Evolutionary conservation across 805 yeast genomes (phyloP).

Genomic region (Grigorovia transvaalensis): DNA sequence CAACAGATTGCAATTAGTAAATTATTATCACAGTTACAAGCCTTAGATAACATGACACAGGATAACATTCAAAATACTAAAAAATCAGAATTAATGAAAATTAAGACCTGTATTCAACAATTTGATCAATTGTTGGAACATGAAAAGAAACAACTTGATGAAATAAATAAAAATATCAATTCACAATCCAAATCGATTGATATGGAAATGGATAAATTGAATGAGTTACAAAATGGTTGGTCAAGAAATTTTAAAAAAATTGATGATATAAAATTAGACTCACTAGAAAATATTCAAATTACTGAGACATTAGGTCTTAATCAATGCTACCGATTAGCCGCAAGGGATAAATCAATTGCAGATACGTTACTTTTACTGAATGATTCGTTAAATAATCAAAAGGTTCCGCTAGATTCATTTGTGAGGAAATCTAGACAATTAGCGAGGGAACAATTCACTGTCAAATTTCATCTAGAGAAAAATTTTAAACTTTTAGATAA

Average conservation of each 20-base stretch:
- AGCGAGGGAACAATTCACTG: slow-evolving; percentile 55
- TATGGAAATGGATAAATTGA: background rate
- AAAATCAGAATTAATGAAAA: background rate
- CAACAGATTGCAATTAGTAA: background rate
- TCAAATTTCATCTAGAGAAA: slow-evolving; percentile 38
- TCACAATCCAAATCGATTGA: background rate
- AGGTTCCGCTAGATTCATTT: slow-evolving; percentile 18
- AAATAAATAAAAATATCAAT: background rate
- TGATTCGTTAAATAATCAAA: slow-evolving; percentile 12
- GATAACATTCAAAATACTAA: background rate
- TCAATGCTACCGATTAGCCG: slow-evolving; percentile 41
- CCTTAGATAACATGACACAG: background rate
- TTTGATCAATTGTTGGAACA: background rate
- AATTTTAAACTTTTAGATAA: slow-evolving; percentile 15
- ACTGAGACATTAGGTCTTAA: slow-evolving; percentile 45
- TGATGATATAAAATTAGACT: background rate
- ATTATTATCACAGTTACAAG: background rate
- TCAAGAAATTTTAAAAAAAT: background rate
- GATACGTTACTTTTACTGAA: slow-evolving; percentile 52
- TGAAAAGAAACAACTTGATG: slow-evolving; percentile 6
- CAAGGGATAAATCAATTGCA: slow-evolving; percentile 59
- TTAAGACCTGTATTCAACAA: background rate
- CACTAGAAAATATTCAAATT: slow-evolving; percentile 19
- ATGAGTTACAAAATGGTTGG: slow-evolving; percentile 6
- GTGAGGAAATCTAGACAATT: slow-evolving; percentile 38